Base-by-base conservation (phyloP, 805 yeast genomes). In the Saccharomycopsis olivae region DNA sequence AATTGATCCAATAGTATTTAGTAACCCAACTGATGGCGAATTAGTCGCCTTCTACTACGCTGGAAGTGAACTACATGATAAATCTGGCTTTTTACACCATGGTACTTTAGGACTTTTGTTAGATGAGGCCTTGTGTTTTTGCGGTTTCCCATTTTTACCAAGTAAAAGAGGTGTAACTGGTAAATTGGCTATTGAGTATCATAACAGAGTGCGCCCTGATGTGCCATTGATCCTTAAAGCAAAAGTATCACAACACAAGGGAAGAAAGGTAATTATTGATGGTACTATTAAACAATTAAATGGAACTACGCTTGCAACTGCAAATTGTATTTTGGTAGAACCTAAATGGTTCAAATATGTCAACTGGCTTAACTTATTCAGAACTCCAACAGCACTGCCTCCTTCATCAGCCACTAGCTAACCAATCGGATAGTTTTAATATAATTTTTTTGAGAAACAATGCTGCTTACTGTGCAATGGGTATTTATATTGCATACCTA, bases 121-220 rank as follows among this genome's bases (percentile, higher is more conserved):
- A 39, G 97, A 89, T 58, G 96, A 88, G 55, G 79, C 81, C 0
- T 61, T 89, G 21, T 85, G 95, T 52, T 67, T 75, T 33, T 82
- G 94, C 52, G 97, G 96, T 13, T 89, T 87, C 55, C 75, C 85
- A 3, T 61, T 69, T 20, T 63, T 89, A 10, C 97, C 97, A 1
- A 74, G 77, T 42, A 71, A 75, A 41, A 67, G 80, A 37, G 98
- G 97, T 11, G 95, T 92, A 18, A 89, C 98, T 0, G 98, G 95
- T 0, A 69, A 67, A 37, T 62, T 89, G 32, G 59, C 69, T 2
- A 64, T 89, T 6, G 66, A 80, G 38, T 89, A 85, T 57, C 44
- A 54, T n/a, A 58, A 59, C 3, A 56, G 63, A 5, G 27, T 32
- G 4, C 17, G 27, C 11, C 30, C 41, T 3, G 71, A 75, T 44